A percentile compares a stretch with the other conserved stretches of the same genome.
Evolutionary conservation across 2,329 filamentous ascomycete genomes (phyloP).

Genomic region (Scedosporium aurantiacum): DNA sequence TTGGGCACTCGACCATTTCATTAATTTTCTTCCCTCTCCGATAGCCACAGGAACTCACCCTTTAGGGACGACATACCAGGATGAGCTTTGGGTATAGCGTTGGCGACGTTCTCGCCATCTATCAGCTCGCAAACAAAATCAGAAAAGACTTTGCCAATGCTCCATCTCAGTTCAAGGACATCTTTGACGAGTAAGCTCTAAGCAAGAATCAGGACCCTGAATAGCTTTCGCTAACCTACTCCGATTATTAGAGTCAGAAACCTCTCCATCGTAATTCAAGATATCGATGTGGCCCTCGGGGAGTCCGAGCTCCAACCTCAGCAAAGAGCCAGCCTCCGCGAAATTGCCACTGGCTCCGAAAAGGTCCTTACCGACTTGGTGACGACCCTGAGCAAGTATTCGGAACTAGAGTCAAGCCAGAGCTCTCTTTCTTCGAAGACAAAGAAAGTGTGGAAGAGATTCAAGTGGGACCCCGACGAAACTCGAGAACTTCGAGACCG

Average conservation of each 20-base stretch:
- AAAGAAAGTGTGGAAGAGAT: neutral
- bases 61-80: neutral
- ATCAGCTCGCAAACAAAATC: neutral
- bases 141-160: neutral
- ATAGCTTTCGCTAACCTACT: neutral
- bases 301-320: neutral
- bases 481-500: neutral
- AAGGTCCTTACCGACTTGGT: neutral
- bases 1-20: too few relatives aligned
- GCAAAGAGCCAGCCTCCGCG: neutral
- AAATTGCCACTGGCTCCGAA: neutral
- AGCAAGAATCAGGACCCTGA: neutral
- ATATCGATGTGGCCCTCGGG: neutral
- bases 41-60: too few relatives aligned
- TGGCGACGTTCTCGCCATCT: neutral
- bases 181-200: neutral
- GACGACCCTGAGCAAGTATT: neutral
- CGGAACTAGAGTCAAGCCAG: neutral
- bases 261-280: neutral
- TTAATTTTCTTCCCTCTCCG: too few relatives aligned
- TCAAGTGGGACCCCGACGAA: neutral
- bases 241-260: neutral
- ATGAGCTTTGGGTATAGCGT: neutral
- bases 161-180: neutral
- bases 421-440: neutral